These are phyloP conservation scores for Zychaea mexicana DNA, from an alignment of 371 early-diverging fungal genomes.

Conservation along the genomic window DNA sequence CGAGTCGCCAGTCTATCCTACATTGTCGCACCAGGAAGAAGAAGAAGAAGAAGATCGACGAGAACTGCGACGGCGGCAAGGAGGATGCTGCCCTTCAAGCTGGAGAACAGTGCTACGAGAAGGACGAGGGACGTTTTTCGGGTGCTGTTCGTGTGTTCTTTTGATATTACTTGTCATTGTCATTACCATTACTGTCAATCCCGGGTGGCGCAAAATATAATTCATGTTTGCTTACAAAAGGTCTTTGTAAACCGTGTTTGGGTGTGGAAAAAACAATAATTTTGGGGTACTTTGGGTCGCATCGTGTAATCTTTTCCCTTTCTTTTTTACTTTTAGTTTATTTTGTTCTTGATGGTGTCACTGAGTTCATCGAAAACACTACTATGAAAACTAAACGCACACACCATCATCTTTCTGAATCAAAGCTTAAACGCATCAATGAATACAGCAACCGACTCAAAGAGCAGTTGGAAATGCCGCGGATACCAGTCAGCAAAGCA, in stretches of 20 bases:
- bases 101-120: conserved; percentile 9
- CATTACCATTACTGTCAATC: background rate
- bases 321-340: conserved; percentile 3
- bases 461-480: conserved; percentile 79
- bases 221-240: background rate
- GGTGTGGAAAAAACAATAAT: too few relatives aligned
- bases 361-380: background rate
- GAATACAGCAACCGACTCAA: conserved; percentile 77
- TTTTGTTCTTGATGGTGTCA: background rate
- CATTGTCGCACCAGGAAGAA: background rate
- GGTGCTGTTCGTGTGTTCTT: conserved; percentile 8
- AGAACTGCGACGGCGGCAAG: background rate
- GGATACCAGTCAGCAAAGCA: conserved; percentile 83
- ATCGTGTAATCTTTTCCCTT: background rate
- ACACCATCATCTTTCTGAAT: conserved; percentile 37
- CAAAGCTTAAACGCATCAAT: conserved; percentile 72
- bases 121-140: conserved; percentile 12
- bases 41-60: background rate
- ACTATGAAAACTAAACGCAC: conserved; percentile 1
- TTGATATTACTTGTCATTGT: conserved; percentile 1
- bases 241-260: background rate
- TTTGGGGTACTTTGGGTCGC: background rate
- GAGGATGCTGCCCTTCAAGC: background rate
- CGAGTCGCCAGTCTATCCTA: too few relatives aligned
- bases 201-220: background rate